A percentile compares a stretch with the other conserved stretches of the same genome.
These are phyloP conservation scores for Kuraishia piskuri DNA, from an alignment of 805 yeast genomes.

Conservation along the genomic window DNA sequence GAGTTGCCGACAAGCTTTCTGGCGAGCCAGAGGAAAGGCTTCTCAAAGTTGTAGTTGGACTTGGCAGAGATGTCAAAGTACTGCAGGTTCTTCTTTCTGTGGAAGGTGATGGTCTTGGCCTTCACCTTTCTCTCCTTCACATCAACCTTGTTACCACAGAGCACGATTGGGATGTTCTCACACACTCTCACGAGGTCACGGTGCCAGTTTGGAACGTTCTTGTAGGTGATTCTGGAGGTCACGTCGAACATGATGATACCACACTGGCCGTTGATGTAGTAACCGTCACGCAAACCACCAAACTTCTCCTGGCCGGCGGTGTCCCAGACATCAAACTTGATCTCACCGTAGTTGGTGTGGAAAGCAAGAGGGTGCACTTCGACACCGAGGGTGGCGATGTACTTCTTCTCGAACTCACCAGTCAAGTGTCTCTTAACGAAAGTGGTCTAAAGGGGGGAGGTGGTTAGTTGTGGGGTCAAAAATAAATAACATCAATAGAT, in stretches of 20 bases:
- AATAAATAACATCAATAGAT: not conserved
- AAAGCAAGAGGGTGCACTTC: conserved; percentile 98
- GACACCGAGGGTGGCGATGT: conserved; percentile 98
- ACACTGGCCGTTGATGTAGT: conserved; percentile 99
- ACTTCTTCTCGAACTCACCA: conserved; percentile 98
- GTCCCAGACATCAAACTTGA: conserved; percentile 99
- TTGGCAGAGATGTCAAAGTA: conserved; percentile 99
- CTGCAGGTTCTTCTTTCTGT: conserved; percentile 99
- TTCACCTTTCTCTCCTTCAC: conserved; percentile 99
- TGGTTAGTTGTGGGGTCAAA: not conserved
- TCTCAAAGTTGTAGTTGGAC: conserved; percentile 98
- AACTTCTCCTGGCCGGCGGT: conserved; percentile 99
- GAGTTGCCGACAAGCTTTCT: conserved; percentile 98
- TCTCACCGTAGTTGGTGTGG: conserved; percentile 97
- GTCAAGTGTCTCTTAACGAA: conserved; percentile 99
- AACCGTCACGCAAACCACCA: conserved; percentile 99
- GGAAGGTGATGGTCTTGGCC: conserved; percentile 99
- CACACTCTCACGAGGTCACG: conserved; percentile 99
- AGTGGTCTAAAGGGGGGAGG: conserved; percentile 58
- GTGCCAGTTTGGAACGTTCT: conserved; percentile 99
- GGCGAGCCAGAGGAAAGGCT: conserved; percentile 99
- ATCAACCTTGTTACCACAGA: conserved; percentile 99
- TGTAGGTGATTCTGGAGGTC: conserved; percentile 98
- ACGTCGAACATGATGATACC: conserved; percentile 99
- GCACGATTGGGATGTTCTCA: conserved; percentile 98